A percentile compares a stretch with the other conserved stretches of the same genome.
Conservation (phyloP, 352 stramenopile genomes). For the Globisporangium orthogonon region DNA sequence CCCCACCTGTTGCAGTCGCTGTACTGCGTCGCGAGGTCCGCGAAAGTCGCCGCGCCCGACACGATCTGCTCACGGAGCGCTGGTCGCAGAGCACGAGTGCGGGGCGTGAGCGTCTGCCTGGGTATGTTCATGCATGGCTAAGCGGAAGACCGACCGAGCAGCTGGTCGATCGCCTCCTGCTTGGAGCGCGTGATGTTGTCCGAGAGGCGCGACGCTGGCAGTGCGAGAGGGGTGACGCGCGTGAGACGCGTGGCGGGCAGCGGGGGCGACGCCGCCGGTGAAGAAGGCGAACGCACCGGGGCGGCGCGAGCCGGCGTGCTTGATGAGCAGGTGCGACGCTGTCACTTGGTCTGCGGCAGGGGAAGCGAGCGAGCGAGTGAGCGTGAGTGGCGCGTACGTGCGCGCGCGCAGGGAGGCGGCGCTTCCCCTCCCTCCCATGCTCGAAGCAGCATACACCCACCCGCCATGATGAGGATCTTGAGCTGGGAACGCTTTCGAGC, state of each 20-base stretch:
- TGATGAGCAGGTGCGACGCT: constrained; percentile 92
- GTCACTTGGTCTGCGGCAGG: constrained; percentile 53
- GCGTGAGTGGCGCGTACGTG: too few species aligned
- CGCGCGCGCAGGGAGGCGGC: background rate
- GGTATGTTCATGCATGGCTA: constrained; percentile 5
- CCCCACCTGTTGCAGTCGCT: constrained; percentile 69
- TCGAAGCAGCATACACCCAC: background rate
- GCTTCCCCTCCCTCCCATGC: background rate
- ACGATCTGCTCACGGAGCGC: constrained; percentile 81
- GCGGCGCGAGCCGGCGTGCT: constrained; percentile 89
- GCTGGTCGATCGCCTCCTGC: constrained; percentile 82
- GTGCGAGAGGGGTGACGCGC: constrained; percentile 1
- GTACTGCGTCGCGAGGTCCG: constrained; percentile 76
- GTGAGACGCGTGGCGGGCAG: constrained; percentile 10
- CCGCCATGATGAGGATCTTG: constrained; percentile 5
- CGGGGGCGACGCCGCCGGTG: constrained; percentile 14
- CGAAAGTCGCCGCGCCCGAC: constrained; percentile 66
- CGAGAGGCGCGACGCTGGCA: constrained; percentile 79
- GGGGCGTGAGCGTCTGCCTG: background rate
- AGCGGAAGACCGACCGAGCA: constrained; percentile 40
- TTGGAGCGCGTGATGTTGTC: constrained; percentile 89
- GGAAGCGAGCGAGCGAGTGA: background rate
- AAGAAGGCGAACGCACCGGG: constrained; percentile 29
- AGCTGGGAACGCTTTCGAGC: background rate
- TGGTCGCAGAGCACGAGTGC: constrained; percentile 3